A percentile compares a stretch with the other conserved stretches of the same genome.
These are phyloP conservation scores for Hypholoma sublateritium DNA, from an alignment of 768 basidiomycete species.

Conservation along the genomic window DNA sequence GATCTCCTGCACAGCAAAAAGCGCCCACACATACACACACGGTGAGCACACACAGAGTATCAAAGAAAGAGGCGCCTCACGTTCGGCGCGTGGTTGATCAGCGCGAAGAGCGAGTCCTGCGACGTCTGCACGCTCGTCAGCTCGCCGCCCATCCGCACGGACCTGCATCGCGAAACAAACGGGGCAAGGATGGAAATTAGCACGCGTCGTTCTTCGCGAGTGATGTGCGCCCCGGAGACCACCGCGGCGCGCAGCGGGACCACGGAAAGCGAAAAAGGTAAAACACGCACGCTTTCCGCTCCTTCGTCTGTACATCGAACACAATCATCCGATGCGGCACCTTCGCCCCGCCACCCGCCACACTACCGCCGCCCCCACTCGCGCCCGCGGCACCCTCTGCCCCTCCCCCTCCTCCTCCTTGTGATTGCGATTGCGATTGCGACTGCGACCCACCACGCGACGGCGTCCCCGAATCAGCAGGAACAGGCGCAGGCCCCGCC, in stretches of 20 bases:
- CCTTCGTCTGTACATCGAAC: slow-evolving; percentile 71
- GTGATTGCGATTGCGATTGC: not conserved
- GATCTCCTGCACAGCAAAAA: slow-evolving; percentile 63
- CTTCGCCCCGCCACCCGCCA: slow-evolving; percentile 30
- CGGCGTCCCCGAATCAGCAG: too few species aligned
- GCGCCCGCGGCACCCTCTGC: slow-evolving; percentile 34
- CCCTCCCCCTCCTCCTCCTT: slow-evolving; percentile 26
- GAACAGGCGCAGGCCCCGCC: slow-evolving; percentile 17
- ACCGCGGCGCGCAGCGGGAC: not conserved
- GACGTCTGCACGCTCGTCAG: slow-evolving; percentile 88
- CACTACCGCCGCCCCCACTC: slow-evolving; percentile 21
- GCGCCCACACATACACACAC: too few species aligned
- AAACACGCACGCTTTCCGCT: slow-evolving; percentile 62
- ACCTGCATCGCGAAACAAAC: slow-evolving; percentile 50
- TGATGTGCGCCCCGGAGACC: too few species aligned
- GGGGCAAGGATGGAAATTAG: slow-evolving; percentile 9
- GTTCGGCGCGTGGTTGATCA: slow-evolving; percentile 87
- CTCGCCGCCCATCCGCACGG: slow-evolving; percentile 71
- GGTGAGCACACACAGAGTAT: too few species aligned
- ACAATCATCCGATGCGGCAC: slow-evolving; percentile 69
- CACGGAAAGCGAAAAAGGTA: not conserved
- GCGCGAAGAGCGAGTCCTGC: slow-evolving; percentile 79
- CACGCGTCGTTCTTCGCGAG: too few species aligned
- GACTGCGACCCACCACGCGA: too few species aligned
- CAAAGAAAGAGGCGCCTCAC: slow-evolving; percentile 44